Evolutionary conservation across 2,329 filamentous ascomycete genomes (phyloP), one percentile per base, ranked within the genome.

Genomic region (Aureobasidium sp.): DNA sequence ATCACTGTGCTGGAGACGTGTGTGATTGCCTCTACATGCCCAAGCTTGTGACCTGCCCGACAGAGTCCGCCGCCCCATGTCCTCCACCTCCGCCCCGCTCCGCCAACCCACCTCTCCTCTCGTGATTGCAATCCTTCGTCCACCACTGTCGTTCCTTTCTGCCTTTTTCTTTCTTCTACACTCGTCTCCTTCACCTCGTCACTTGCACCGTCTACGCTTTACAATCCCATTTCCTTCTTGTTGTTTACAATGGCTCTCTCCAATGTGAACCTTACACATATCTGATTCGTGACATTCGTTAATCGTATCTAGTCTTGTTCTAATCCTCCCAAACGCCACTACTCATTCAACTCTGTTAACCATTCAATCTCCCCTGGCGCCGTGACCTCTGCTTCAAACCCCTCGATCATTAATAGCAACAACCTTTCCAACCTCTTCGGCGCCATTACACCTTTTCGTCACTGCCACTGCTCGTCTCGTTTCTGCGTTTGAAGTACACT

Each of bases 401-500:
- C 25, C 44, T 15, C 44, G 27, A 29, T 17, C 45, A 48, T 8
- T 9, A 29, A 29, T 7, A 48, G 15, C 45, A 17, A 47, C 12
- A 48, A 25, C 45, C 45, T 48, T 17, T 15, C 14, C 15, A n/a
- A 7, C 25, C 25, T 44, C 12, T 8, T 2, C 37, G 20, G 11
- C 12, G 14, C 15, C 37, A 39, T 15, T 48, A 58, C 15, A 45
- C 53, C 53, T 57, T 44, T 1, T 48, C 41, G 45, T 27, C n/a
- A 5, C 7, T 48, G 31, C 20, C 42, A 15, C 17, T 39, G 31
- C 31, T n/a, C 9, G 1, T 20, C 22, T 4, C 15, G 42, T 66
- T 64, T 29, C 42, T 49, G 20, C 41, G 39, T 31, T 58, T 53
- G 17, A 64, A 58, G 49, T 61, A 67, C 22, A 61, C 64, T 8